These are phyloP conservation scores for Wolfiporia cocos DNA, from an alignment of 1,284 basidiomycete genomes.

Conservation along the genomic window DNA sequence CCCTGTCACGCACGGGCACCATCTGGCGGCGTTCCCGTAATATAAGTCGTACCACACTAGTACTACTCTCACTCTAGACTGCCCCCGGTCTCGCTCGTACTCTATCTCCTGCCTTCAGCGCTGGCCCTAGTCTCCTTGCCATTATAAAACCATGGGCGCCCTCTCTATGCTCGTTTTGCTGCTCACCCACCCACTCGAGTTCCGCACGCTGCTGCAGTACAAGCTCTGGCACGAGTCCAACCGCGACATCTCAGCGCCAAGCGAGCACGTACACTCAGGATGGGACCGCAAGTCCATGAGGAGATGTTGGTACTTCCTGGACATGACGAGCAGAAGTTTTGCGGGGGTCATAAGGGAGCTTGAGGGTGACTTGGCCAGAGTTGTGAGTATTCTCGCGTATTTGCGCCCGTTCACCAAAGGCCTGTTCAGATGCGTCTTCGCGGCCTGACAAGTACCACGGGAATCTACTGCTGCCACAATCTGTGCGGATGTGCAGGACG, in stretches of 20 bases:
- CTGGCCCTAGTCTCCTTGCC: not conserved
- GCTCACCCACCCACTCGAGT: constrained; percentile 74
- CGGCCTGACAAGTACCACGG: too few relatives aligned
- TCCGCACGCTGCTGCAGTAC: constrained; percentile 75
- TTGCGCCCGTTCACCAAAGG: not conserved
- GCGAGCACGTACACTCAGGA: constrained; percentile 70
- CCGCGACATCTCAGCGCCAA: constrained; percentile 71
- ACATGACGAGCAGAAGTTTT: constrained; percentile 88
- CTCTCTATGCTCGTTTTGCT: constrained; percentile 45
- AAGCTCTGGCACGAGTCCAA: constrained; percentile 73
- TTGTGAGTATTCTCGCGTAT: constrained; percentile 48
- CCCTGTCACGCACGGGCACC: constrained; percentile 7
- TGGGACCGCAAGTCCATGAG: constrained; percentile 86
- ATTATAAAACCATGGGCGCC: constrained; percentile 25
- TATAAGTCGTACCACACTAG: constrained; percentile 7
- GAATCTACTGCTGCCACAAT: too few relatives aligned
- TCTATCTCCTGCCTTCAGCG: not conserved
- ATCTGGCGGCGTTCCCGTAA: too few relatives aligned
- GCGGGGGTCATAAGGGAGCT: constrained; percentile 95
- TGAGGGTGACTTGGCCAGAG: constrained; percentile 90
- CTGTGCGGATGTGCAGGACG: too few relatives aligned
- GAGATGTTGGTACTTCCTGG: constrained; percentile 87
- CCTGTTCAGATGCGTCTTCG: not conserved
- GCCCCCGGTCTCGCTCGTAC: not conserved
- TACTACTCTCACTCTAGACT: not conserved